Percentiles rank a stretch among this genome's conserved stretches.
phyloP scores from a whole-genome alignment of 768 basidiomycete genomes.

The Phylloporus scabripes region DNA sequence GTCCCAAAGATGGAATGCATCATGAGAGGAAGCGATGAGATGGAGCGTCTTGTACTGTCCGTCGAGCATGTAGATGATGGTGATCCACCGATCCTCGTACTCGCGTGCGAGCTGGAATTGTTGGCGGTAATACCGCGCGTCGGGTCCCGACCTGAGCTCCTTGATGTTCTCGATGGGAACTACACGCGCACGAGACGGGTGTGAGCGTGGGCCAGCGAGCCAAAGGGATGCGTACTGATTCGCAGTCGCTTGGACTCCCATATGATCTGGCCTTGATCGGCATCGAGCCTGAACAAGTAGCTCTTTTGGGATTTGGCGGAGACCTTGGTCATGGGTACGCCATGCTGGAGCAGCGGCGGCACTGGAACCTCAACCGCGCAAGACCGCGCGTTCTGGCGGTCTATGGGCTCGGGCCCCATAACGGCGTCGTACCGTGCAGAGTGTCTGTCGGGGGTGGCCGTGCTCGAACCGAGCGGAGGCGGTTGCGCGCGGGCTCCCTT shows the following conservation, averaged over 20 bases:
- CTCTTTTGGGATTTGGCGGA: conserved; percentile 72
- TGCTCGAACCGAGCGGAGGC: background rate
- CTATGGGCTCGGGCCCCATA: background rate
- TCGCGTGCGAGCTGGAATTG: conserved; percentile 61
- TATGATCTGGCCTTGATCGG: conserved; percentile 75
- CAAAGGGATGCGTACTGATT: conserved; percentile 43
- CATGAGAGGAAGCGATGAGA: conserved; percentile 63
- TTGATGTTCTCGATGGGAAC: conserved; percentile 85
- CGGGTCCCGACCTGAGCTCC: conserved; percentile 71
- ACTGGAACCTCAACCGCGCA: conserved; percentile 42
- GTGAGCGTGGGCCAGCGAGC: background rate
- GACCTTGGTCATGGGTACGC: conserved; percentile 78
- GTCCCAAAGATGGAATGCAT: conserved; percentile 61
- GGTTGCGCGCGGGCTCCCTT: background rate
- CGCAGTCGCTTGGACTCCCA: conserved; percentile 71
- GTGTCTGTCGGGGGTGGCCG: background rate
- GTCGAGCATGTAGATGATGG: conserved; percentile 74
- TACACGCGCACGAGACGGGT: conserved; percentile 25
- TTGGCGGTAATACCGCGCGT: conserved; percentile 65
- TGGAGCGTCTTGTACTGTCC: conserved; percentile 83
- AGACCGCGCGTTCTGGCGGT: background rate
- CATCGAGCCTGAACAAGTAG: conserved; percentile 64
- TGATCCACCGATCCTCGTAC: conserved; percentile 73
- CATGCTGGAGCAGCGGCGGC: conserved; percentile 52
- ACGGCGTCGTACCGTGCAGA: background rate